Evolutionary conservation across 2,329 filamentous ascomycete species (phyloP).

Genomic region (Penicillium palitans): DNA sequence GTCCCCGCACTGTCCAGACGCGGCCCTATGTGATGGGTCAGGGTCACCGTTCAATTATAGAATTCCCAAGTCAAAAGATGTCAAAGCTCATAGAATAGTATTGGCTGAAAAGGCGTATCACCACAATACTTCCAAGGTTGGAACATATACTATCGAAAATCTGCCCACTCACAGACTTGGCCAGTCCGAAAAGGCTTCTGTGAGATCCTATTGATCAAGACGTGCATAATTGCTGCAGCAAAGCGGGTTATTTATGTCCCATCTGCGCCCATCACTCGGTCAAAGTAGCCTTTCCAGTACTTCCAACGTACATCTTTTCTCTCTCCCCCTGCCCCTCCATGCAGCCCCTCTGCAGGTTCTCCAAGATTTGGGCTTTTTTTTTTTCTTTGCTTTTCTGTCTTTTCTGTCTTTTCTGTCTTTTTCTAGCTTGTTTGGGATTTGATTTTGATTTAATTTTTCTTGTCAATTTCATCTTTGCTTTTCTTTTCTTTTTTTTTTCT

Average conservation of each 20-base stretch:
- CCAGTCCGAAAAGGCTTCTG: slow-evolving; percentile 8
- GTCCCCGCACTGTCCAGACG: not conserved
- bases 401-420: not conserved
- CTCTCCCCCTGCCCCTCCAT: slow-evolving; percentile 18
- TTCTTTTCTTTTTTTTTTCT: not conserved
- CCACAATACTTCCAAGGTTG: not conserved
- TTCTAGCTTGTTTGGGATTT: not conserved
- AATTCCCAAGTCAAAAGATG: not conserved
- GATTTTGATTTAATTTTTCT: not conserved
- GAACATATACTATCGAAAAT: not conserved
- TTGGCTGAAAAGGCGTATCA: not conserved
- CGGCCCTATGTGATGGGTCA: not conserved
- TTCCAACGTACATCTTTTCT: not conserved
- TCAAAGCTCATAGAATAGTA: not conserved
- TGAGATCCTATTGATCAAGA: slow-evolving; percentile 20
- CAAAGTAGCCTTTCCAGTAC: slow-evolving; percentile 14
- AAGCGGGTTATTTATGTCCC: slow-evolving; percentile 27
- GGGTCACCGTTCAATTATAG: not conserved
- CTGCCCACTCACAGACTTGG: slow-evolving; percentile 11
- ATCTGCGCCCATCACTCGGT: slow-evolving; percentile 10
- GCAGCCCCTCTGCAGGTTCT: slow-evolving; percentile 26
- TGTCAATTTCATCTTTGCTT: not conserved
- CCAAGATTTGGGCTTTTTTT: slow-evolving; percentile 6
- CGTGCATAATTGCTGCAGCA: slow-evolving; percentile 28
- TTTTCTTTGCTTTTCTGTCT: not conserved